A percentile compares a stretch with the other conserved stretches of the same genome.
phyloP scores from a whole-genome alignment of 805 yeast species.

The Pichia thaimueangensis region DNA sequence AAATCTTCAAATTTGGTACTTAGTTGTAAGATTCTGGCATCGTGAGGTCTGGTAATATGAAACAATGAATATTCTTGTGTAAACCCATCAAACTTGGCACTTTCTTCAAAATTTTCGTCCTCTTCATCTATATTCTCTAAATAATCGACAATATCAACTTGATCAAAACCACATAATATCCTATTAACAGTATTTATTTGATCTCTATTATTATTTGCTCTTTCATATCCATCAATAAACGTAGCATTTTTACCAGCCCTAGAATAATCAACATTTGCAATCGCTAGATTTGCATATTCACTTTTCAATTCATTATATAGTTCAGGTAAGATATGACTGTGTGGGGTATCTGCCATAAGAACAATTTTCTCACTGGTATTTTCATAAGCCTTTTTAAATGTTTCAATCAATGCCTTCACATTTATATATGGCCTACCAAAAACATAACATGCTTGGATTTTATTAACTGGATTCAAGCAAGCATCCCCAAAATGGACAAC shows the following conservation, averaged over 20 bases:
- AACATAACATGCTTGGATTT: slow-evolving; percentile 69
- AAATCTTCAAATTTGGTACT: slow-evolving; percentile 62
- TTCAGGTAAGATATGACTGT: slow-evolving; percentile 38
- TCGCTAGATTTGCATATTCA: slow-evolving; percentile 31
- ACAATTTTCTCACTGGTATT: slow-evolving; percentile 40
- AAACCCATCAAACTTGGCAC: slow-evolving; percentile 25
- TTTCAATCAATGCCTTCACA: slow-evolving; percentile 28
- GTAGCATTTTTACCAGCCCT: slow-evolving; percentile 18
- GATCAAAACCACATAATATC: slow-evolving; percentile 25
- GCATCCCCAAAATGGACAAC: slow-evolving; percentile 95
- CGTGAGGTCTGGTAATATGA: slow-evolving; percentile 67
- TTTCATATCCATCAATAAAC: slow-evolving; percentile 21
- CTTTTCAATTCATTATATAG: slow-evolving; percentile 32
- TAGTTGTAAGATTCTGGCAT: slow-evolving; percentile 71
- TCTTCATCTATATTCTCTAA: slow-evolving; percentile 6
- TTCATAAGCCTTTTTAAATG: slow-evolving; percentile 38
- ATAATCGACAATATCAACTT: slow-evolving; percentile 13
- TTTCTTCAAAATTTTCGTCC: slow-evolving; percentile 15
- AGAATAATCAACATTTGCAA: slow-evolving; percentile 34
- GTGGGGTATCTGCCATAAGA: slow-evolving; percentile 72
- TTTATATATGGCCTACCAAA: slow-evolving; percentile 66
- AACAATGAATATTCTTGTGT: slow-evolving; percentile 51
- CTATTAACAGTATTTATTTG: slow-evolving; percentile 25
- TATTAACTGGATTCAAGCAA: slow-evolving; percentile 73
- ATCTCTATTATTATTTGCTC: not conserved